Evolutionary conservation across 169 alveolate species (phyloP).

Genomic region (Cryptosporidium muris): DNA sequence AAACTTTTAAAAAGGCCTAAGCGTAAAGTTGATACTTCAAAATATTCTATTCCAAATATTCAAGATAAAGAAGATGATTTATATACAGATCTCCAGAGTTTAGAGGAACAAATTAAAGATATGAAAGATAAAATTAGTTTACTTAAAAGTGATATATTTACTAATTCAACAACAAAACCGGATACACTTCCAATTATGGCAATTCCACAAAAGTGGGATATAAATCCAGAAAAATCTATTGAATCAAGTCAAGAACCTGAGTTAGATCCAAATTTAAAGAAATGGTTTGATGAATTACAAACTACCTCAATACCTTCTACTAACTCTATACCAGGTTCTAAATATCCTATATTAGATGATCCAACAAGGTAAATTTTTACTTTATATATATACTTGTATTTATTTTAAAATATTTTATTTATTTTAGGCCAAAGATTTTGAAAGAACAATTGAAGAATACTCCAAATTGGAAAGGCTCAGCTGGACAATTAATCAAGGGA

Average conservation of each 20-base stretch:
- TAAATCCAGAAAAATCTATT: background rate
- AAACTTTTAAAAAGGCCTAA: background rate
- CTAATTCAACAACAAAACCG: background rate
- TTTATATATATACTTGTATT: background rate
- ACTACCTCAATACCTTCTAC: background rate
- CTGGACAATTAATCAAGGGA: conserved; percentile 10
- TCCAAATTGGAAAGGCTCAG: conserved; percentile 67
- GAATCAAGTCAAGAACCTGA: background rate
- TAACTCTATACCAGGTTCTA: background rate
- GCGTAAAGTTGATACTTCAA: background rate
- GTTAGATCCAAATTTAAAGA: background rate
- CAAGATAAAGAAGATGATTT: background rate
- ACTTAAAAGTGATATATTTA: background rate
- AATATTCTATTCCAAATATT: conserved; percentile 1
- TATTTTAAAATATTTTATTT: background rate
- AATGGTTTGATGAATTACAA: background rate
- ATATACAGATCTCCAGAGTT: background rate
- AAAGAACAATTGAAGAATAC: background rate
- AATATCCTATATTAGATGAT: background rate
- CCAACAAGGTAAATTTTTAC: conserved; percentile 33
- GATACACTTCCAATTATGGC: conserved; percentile 6
- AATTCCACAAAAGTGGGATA: background rate
- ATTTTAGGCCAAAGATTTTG: background rate
- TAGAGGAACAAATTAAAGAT: conserved; percentile 12
- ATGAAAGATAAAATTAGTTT: background rate